phyloP scores from a whole-genome alignment of 805 yeast species.

The Pichia rugopelliculosa region DNA sequence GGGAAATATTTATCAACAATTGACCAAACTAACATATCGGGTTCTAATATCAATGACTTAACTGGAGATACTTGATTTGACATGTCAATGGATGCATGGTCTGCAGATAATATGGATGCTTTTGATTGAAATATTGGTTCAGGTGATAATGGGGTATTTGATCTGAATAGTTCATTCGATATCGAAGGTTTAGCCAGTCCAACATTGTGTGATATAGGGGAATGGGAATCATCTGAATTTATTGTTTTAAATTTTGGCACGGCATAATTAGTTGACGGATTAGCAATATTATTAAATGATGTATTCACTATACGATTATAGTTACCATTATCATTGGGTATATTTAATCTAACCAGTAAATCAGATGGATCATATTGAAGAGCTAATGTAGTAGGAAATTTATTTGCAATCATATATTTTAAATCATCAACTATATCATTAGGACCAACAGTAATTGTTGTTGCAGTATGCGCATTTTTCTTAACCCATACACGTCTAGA shows the following conservation, averaged over 20 bases:
- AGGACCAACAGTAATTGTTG: slow-evolving; percentile 56
- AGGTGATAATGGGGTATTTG: slow-evolving; percentile 22
- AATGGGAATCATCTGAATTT: not conserved
- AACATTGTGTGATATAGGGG: not conserved
- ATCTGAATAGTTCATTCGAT: not conserved
- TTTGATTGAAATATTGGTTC: slow-evolving; percentile 22
- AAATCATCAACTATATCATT: slow-evolving; percentile 75
- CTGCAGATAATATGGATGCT: slow-evolving; percentile 13
- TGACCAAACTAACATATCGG: slow-evolving; percentile 55
- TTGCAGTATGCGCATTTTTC: slow-evolving; percentile 48
- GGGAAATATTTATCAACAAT: slow-evolving; percentile 56
- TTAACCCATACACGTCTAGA: slow-evolving; percentile 47
- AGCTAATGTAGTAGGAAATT: slow-evolving; percentile 63
- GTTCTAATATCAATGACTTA: slow-evolving; percentile 32
- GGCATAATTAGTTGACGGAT: not conserved
- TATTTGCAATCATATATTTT: slow-evolving; percentile 53
- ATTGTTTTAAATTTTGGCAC: not conserved
- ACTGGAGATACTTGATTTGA: not conserved
- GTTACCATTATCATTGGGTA: slow-evolving; percentile 10
- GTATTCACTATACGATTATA: not conserved
- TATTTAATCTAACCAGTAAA: slow-evolving; percentile 31
- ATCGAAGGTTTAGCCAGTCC: slow-evolving; percentile 1
- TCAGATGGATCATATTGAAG: slow-evolving; percentile 64
- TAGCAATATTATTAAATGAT: not conserved
- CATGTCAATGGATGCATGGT: slow-evolving; percentile 3